phyloP scores from a whole-genome alignment of 2,329 filamentous ascomycete species.

The Aspergillus quadrilineatus region DNA sequence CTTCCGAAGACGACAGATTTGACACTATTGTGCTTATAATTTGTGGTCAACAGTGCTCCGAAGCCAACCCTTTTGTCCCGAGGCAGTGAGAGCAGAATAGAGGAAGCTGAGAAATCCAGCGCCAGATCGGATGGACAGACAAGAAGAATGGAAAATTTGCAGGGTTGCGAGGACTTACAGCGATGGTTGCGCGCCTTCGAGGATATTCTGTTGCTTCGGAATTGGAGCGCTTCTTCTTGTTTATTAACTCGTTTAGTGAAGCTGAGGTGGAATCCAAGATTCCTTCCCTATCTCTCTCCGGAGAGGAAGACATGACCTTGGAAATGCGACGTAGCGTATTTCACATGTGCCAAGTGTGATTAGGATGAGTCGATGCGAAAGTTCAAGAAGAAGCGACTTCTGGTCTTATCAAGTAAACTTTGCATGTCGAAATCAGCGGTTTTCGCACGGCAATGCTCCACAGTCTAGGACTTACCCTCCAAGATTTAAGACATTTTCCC shows the following conservation, averaged over 20 bases:
- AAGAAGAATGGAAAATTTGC: background rate
- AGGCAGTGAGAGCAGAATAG: background rate
- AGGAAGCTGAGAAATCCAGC: background rate
- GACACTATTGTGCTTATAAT: constrained; percentile 56
- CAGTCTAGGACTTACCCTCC: background rate
- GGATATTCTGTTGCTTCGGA: constrained; percentile 34
- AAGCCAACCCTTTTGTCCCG: background rate
- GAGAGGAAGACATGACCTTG: constrained; percentile 24
- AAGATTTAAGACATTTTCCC: background rate
- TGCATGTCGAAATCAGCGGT: background rate
- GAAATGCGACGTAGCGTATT: background rate
- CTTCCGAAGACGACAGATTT: constrained; percentile 77
- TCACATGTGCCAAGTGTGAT: background rate
- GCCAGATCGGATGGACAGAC: background rate
- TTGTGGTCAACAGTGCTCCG: background rate
- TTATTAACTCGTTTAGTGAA: constrained; percentile 14
- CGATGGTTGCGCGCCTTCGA: constrained; percentile 35
- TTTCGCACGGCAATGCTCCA: background rate
- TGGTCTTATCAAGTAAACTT: background rate
- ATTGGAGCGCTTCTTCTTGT: constrained; percentile 31
- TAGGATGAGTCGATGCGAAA: background rate
- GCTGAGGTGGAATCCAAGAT: constrained; percentile 12
- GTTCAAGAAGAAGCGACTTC: background rate
- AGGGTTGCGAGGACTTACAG: constrained; percentile 24
- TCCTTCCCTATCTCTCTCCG: constrained; percentile 19